Base-by-base conservation (phyloP, 345 rosid genomes). In the Eucalyptus pauciflora region DNA sequence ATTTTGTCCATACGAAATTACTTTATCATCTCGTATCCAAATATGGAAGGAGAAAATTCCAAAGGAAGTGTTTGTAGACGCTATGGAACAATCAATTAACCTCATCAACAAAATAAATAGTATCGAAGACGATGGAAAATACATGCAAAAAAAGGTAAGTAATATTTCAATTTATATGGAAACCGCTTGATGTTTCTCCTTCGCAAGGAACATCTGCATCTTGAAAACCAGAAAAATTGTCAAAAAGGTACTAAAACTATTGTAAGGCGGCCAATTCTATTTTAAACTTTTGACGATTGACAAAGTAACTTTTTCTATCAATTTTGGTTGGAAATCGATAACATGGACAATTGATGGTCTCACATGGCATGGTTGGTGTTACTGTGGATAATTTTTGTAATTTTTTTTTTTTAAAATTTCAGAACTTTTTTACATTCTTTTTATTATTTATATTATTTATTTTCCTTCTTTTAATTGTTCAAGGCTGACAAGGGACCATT, bases 231-330 rank as follows among this genome's bases (percentile, higher is more conserved):
- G 0, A 1, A 56, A 56, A 56, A 56, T 56, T 56, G 62, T 24
- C 5, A 3, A 9, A 9, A 56, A 22, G 1, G 62, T 4, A 56
- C 62, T 56, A 24, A 24, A 56, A 52, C 10, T 18, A 52, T 52
- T 18, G 56, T 52, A 18, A 18, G 24, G 1, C 9, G 2, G 0
- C 0, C 58, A 52, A 52, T 52, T 18, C 4, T 52, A 1, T 52
- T 2, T 52, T 1, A 52, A 52, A 9, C 29, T 22, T 56, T 56
- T 24, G 12, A 56, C 0, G 13, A 56, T 8, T 4, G 62, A 18
- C 13, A 56, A 56, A 56, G 62, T 56, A 56, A 24, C 24, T 33
- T 33, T 33, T 37, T 8, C 0, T 18, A 0, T 24, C 0, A 2
- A 5, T 56, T 24, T 56, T 56, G 12, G 6, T 0, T 24, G 0